Percentiles rank a stretch among this genome's conserved stretches.
phyloP scores from a whole-genome alignment of 2,329 filamentous ascomycete genomes.

The Verticillium nubilum region DNA sequence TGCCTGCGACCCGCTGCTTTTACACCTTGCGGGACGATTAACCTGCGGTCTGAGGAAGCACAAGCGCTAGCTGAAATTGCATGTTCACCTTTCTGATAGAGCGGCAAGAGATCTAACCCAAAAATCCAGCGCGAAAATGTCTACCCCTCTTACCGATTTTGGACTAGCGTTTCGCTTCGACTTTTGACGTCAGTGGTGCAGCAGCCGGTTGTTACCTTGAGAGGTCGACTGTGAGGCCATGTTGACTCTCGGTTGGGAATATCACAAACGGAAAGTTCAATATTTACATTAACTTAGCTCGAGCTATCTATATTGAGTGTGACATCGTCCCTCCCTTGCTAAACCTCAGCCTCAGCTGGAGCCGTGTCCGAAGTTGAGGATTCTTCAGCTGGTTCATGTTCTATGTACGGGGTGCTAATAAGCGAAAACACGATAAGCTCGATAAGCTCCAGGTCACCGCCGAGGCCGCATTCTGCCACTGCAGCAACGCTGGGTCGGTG shows the following conservation, averaged over 20 bases:
- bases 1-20: not conserved
- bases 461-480: not conserved
- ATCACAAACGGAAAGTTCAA: too few relatives aligned
- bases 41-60: too few relatives aligned
- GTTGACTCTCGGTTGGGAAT: too few relatives aligned
- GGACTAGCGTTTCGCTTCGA: constrained; percentile 2
- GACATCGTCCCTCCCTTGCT: too few relatives aligned
- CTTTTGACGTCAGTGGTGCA: constrained; percentile 1
- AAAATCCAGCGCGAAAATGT: not conserved
- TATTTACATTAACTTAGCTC: too few relatives aligned
- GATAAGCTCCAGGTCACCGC: constrained; percentile 3
- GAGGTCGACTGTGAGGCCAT: not conserved
- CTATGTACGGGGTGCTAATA: not conserved
- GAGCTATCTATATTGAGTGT: too few relatives aligned
- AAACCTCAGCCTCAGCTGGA: not conserved
- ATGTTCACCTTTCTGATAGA: not conserved
- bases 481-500: not conserved
- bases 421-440: constrained; percentile 7
- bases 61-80: too few relatives aligned
- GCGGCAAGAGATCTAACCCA: not conserved
- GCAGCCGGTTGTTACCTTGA: not conserved
- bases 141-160: constrained; percentile 2
- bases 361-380: not conserved
- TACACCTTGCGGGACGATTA: too few relatives aligned
- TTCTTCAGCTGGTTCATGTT: not conserved